Conservation (phyloP, 306 rosid species). For the Datisca glomerata region DNA sequence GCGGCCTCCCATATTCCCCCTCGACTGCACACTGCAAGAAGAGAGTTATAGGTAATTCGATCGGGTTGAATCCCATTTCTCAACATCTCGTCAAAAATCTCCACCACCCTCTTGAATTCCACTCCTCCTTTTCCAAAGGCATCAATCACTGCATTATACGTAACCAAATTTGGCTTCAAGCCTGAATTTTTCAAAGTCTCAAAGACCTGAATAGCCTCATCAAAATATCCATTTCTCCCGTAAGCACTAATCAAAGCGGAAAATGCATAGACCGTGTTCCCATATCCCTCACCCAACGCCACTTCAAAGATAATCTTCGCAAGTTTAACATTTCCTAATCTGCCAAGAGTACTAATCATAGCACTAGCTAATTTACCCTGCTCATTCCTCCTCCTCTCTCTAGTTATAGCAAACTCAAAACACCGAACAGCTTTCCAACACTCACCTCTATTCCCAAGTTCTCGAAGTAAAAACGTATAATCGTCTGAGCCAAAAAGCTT, state of each 20-base stretch:
- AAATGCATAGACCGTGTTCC: conserved; percentile 63
- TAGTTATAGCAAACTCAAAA: conserved; percentile 55
- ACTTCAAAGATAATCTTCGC: conserved; percentile 47
- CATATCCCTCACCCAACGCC: conserved; percentile 56
- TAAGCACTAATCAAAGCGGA: conserved; percentile 77
- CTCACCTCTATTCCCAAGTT: conserved; percentile 56
- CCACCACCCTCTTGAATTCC: conserved; percentile 48
- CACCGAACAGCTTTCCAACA: conserved; percentile 40
- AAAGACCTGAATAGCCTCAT: conserved; percentile 43
- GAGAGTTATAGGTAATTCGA: conserved; percentile 71
- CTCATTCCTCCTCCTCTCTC: conserved; percentile 36
- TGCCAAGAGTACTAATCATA: conserved; percentile 84
- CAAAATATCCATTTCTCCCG: conserved; percentile 55
- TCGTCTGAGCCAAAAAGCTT: conserved; percentile 58
- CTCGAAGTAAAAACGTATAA: conserved; percentile 53
- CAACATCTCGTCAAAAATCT: conserved; percentile 61
- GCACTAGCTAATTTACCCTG: conserved; percentile 72
- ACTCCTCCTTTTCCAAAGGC: conserved; percentile 74
- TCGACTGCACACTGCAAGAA: conserved; percentile 65
- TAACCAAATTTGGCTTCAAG: conserved; percentile 67
- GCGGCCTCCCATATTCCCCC: conserved; percentile 81
- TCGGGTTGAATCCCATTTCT: conserved; percentile 51
- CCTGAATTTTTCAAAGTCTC: conserved; percentile 55
- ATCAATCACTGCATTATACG: conserved; percentile 81
- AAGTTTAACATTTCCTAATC: conserved; percentile 61